Conservation (phyloP, 352 stramenopile species). For the Peronosclerospora sorghi region DNA sequence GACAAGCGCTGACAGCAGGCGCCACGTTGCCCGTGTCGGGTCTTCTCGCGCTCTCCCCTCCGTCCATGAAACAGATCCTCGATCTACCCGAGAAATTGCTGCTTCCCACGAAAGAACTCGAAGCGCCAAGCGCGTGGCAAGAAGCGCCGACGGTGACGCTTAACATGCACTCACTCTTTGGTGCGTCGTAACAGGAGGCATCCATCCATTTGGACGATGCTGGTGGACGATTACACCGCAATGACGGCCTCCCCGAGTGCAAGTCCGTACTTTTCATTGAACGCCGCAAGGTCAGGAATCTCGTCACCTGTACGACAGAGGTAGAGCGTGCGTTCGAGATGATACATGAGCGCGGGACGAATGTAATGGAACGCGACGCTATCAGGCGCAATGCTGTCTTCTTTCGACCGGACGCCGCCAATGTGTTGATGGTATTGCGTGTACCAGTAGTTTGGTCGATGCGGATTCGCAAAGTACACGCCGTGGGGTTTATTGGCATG, state of each 20-base stretch:
- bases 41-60: conserved; percentile 14
- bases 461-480: conserved; percentile 48
- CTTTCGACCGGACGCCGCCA: conserved; percentile 41
- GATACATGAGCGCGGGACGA: conserved; percentile 57
- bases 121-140: conserved; percentile 33
- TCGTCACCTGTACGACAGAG: conserved; percentile 45
- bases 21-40: conserved; percentile 25
- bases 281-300: conserved; percentile 29
- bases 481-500: conserved; percentile 59
- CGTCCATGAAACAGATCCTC: conserved; percentile 39
- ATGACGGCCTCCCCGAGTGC: conserved; percentile 34
- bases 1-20: conserved; percentile 21
- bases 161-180: conserved; percentile 43
- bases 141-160: conserved; percentile 38
- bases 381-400: conserved; percentile 52
- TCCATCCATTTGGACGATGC: too few relatives aligned
- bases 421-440: conserved; percentile 62
- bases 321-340: conserved; percentile 65
- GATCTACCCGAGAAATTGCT: conserved; percentile 60
- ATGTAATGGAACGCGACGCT: conserved; percentile 76
- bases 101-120: conserved; percentile 40
- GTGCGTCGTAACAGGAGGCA: conserved; percentile 16
- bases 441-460: conserved; percentile 55
- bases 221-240: too few relatives aligned
- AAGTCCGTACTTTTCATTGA: conserved; percentile 47